These are phyloP conservation scores for Teunomyces aglyptinius DNA, from an alignment of 805 yeast species.

Conservation along the genomic window DNA sequence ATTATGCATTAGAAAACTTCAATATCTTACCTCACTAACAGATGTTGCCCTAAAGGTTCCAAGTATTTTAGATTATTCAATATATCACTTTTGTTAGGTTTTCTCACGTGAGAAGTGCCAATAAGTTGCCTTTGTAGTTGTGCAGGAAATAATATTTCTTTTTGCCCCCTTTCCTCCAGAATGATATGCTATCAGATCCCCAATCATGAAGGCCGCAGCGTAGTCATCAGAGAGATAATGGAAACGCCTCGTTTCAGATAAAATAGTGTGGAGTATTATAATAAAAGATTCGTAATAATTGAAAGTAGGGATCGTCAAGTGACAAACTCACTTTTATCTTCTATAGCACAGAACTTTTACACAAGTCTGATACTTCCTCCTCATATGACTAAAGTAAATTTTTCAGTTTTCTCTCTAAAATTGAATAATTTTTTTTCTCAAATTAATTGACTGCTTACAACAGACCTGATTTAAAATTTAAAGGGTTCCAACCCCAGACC, in stretches of 20 bases:
- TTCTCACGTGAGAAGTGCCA: constrained; percentile 26
- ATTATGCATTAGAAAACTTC: too few species aligned
- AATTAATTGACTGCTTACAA: too few species aligned
- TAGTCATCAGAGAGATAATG: background rate
- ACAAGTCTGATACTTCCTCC: too few species aligned
- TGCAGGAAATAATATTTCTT: background rate
- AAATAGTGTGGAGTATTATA: background rate
- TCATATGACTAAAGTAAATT: too few species aligned
- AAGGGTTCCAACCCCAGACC: too few species aligned
- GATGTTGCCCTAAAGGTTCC: background rate
- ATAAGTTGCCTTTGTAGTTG: background rate
- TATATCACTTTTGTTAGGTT: background rate
- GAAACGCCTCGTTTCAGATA: background rate
- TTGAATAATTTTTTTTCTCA: background rate
- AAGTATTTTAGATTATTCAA: background rate
- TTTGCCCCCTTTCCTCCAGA: background rate
- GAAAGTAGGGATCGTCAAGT: too few species aligned
- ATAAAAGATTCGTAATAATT: background rate
- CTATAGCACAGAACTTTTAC: too few species aligned
- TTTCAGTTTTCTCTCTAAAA: too few species aligned
- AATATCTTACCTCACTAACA: too few species aligned
- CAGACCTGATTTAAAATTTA: too few species aligned
- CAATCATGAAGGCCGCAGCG: background rate
- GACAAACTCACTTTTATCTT: too few species aligned
- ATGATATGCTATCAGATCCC: background rate